phyloP scores from a whole-genome alignment of 2,329 filamentous ascomycete genomes.

The Ophiosphaerella herpotricha region DNA sequence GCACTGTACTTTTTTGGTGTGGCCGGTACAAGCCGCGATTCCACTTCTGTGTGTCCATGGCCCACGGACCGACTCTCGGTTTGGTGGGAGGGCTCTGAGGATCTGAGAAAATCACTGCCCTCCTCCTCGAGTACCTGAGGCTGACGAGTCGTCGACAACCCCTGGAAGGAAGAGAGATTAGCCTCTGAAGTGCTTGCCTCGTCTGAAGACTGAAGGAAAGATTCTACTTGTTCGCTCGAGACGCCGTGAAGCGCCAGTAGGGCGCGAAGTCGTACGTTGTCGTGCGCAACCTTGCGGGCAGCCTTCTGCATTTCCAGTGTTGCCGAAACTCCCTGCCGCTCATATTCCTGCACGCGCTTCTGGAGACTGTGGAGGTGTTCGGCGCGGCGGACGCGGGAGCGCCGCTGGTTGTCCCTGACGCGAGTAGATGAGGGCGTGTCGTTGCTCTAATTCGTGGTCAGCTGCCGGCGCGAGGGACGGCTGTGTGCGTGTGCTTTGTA shows the following conservation, averaged over 20 bases:
- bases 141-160: not conserved
- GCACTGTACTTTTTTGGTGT: not conserved
- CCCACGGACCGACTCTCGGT: not conserved
- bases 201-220: slow-evolving; percentile 21
- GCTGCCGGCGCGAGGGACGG: too few species aligned
- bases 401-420: slow-evolving; percentile 75
- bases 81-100: not conserved
- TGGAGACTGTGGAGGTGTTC: slow-evolving; percentile 73
- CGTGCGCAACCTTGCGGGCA: slow-evolving; percentile 67
- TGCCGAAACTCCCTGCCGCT: slow-evolving; percentile 66
- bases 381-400: slow-evolving; percentile 70
- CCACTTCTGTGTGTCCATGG: not conserved
- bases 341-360: slow-evolving; percentile 63
- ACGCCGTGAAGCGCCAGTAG: slow-evolving; percentile 53
- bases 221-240: slow-evolving; percentile 22
- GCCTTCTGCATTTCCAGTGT: slow-evolving; percentile 71
- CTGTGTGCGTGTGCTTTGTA: too few species aligned
- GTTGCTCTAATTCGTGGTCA: slow-evolving; percentile 7
- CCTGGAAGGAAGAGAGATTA: not conserved
- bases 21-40: not conserved
- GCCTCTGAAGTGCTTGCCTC: not conserved
- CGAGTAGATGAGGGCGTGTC: slow-evolving; percentile 49
- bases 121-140: not conserved
- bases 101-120: not conserved
- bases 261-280: slow-evolving; percentile 66